Percentiles rank a stretch among this genome's conserved stretches.
Conservation (phyloP, 2,329 filamentous ascomycete species). For the Triangularia setosa region DNA sequence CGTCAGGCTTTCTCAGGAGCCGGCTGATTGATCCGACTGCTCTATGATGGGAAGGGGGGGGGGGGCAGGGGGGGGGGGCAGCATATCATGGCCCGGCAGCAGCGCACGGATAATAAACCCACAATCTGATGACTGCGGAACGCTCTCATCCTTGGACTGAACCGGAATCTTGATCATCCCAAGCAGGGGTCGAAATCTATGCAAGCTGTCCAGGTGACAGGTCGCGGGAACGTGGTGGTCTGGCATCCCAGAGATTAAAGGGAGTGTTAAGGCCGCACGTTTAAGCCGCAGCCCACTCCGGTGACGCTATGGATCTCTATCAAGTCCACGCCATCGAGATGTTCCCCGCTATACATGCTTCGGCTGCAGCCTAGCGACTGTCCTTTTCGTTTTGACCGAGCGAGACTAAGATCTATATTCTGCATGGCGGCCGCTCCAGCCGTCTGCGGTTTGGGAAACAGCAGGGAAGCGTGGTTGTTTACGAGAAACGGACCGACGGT, state of each 20-base stretch:
- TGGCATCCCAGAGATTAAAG: slow-evolving; percentile 18
- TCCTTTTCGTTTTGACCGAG: neutral
- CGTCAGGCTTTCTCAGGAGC: slow-evolving; percentile 9
- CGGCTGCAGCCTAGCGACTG: slow-evolving; percentile 9
- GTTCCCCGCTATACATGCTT: slow-evolving; percentile 15
- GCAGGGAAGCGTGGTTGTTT: neutral
- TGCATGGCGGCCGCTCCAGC: slow-evolving; percentile 6
- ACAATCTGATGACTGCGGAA: slow-evolving; percentile 23
- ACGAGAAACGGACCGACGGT: slow-evolving; percentile 1
- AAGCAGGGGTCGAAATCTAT: slow-evolving; percentile 20
- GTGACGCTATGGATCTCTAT: slow-evolving; percentile 8
- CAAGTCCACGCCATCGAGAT: slow-evolving; percentile 17
- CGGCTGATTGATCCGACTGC: slow-evolving; percentile 11
- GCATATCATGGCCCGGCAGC: slow-evolving; percentile 17
- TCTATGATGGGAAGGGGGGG: slow-evolving; percentile 14
- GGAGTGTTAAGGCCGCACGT: slow-evolving; percentile 16
- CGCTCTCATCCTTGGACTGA: slow-evolving; percentile 21
- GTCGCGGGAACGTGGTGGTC: slow-evolving; percentile 18
- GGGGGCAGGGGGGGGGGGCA: too few species aligned
- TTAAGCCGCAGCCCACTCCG: slow-evolving; percentile 18
- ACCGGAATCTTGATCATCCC: slow-evolving; percentile 19
- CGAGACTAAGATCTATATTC: slow-evolving; percentile 3
- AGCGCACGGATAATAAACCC: slow-evolving; percentile 24
- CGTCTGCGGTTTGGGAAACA: neutral
- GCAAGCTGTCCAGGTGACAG: slow-evolving; percentile 24